Evolutionary conservation across 1,284 basidiomycete species (phyloP).

Genomic region (Tilletia caries): DNA sequence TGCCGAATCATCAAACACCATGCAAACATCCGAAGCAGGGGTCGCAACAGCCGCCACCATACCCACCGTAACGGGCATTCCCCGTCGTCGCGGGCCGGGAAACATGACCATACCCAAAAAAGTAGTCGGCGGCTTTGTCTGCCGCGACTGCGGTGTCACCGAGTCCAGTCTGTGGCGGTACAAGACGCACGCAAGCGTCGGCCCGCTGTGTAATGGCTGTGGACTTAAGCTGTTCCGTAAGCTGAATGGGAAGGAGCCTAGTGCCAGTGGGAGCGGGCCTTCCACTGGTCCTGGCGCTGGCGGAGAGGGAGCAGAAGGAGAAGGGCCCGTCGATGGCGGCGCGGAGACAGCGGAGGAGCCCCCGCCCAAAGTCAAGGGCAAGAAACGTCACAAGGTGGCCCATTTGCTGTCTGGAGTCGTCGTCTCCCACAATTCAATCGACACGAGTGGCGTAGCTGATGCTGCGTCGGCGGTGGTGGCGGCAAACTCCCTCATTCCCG

Average conservation of each 20-base stretch:
- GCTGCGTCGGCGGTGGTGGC: too few species aligned
- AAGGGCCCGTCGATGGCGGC: background rate
- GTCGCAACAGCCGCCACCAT: too few species aligned
- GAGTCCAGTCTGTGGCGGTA: conserved; percentile 11
- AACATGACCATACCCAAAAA: background rate
- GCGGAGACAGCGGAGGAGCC: background rate
- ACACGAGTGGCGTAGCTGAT: too few species aligned
- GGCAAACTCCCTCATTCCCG: too few species aligned
- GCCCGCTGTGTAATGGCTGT: too few species aligned
- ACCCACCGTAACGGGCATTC: background rate
- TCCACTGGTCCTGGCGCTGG: background rate
- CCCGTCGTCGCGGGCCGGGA: background rate
- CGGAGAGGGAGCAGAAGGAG: background rate
- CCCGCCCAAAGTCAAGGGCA: background rate
- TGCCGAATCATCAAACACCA: too few species aligned
- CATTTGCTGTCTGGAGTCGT: background rate
- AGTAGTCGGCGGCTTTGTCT: background rate
- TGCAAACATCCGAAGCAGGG: too few species aligned
- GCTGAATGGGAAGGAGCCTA: background rate
- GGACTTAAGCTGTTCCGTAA: background rate
- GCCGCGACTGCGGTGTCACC: conserved; percentile 4
- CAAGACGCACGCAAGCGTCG: background rate
- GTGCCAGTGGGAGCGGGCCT: too few species aligned
- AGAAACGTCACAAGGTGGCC: background rate
- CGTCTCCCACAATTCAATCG: too few species aligned